A percentile compares a stretch with the other conserved stretches of the same genome.
These are phyloP conservation scores for Xylaria curta DNA, from an alignment of 495 filamentous ascomycete species.

Conservation along the genomic window DNA sequence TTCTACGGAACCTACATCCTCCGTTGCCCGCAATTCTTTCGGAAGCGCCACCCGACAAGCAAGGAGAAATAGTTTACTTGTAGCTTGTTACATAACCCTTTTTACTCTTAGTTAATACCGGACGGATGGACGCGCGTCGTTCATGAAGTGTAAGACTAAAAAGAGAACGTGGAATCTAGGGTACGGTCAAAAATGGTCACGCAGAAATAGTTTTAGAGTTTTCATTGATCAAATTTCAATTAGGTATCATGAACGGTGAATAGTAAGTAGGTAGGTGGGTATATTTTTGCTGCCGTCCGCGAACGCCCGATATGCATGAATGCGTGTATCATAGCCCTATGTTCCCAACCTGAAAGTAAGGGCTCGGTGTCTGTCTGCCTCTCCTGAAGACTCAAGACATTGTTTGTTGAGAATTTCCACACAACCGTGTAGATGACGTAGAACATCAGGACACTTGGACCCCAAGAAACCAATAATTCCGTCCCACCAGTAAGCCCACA, in stretches of 20 bases:
- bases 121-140: neutral
- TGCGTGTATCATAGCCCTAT: neutral
- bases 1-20: slow-evolving; percentile 22
- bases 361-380: neutral
- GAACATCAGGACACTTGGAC: neutral
- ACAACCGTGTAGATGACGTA: slow-evolving; percentile 1
- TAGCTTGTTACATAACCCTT: neutral
- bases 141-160: neutral
- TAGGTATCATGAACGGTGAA: slow-evolving; percentile 21
- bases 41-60: neutral
- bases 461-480: neutral
- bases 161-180: neutral
- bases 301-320: slow-evolving; percentile 20
- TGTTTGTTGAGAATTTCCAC: slow-evolving; percentile 3
- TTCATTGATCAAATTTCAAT: slow-evolving; percentile 1
- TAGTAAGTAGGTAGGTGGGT: slow-evolving; percentile 10
- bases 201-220: neutral
- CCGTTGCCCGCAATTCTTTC: neutral
- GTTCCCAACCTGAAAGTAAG: slow-evolving; percentile 8
- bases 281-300: slow-evolving; percentile 6
- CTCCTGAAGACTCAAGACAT: neutral
- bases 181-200: too few species aligned
- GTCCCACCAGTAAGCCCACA: neutral
- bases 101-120: neutral
- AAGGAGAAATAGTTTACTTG: neutral